A percentile compares a stretch with the other conserved stretches of the same genome.
Evolutionary conservation across 2,329 filamentous ascomycete genomes (phyloP).

Genomic region (Fusarium sp.): DNA sequence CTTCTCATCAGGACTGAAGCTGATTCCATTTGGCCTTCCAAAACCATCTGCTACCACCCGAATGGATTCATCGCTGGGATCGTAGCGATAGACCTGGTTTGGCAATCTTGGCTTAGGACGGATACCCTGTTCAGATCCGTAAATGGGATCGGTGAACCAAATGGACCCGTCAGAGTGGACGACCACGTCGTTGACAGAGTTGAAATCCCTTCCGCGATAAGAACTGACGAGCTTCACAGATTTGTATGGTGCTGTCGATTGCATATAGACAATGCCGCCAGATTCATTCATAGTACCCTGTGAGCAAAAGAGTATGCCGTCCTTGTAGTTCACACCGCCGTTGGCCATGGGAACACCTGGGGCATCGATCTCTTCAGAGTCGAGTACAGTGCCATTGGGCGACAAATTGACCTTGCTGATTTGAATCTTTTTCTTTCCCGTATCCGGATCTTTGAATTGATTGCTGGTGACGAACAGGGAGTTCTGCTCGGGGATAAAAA

Average conservation of each 20-base stretch:
- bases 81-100: conserved; percentile 61
- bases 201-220: conserved; percentile 59
- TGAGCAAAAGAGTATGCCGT: conserved; percentile 55
- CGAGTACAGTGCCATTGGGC: conserved; percentile 13
- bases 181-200: conserved; percentile 62
- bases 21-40: conserved; percentile 58
- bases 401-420: conserved; percentile 46
- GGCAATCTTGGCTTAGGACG: conserved; percentile 57
- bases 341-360: conserved; percentile 58
- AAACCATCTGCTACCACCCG: conserved; percentile 61
- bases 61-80: conserved; percentile 53
- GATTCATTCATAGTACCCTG: conserved; percentile 49
- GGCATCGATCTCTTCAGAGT: conserved; percentile 50
- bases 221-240: conserved; percentile 49
- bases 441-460: conserved; percentile 38
- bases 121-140: conserved; percentile 61
- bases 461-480: conserved; percentile 52
- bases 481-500: conserved; percentile 47
- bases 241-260: conserved; percentile 47
- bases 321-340: conserved; percentile 60
- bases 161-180: conserved; percentile 56
- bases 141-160: conserved; percentile 63
- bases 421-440: conserved; percentile 44
- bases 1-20: conserved; percentile 58
- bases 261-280: conserved; percentile 51